These are phyloP conservation scores for Physcia stellaris DNA, from an alignment of 495 filamentous ascomycete species.

Conservation along the genomic window DNA sequence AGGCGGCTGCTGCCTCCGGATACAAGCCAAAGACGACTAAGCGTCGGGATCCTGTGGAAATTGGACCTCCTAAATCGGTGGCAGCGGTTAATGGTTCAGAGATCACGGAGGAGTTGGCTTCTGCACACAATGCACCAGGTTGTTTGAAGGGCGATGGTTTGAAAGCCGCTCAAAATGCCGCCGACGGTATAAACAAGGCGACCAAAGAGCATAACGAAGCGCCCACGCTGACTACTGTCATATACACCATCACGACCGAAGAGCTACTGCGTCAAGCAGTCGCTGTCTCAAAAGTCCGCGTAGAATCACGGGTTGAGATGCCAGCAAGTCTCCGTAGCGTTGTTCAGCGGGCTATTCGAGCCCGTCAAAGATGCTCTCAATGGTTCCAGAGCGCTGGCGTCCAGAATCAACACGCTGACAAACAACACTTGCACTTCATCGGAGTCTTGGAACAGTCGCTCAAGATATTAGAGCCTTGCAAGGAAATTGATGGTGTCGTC, in stretches of 20 bases:
- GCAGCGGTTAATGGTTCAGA: not conserved
- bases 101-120: not conserved
- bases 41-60: not conserved
- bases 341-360: conserved; percentile 7
- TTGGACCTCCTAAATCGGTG: not conserved
- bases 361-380: conserved; percentile 7
- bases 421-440: conserved; percentile 5
- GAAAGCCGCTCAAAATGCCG: not conserved
- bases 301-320: not conserved
- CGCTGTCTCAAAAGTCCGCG: conserved; percentile 1
- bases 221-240: not conserved
- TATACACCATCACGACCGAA: conserved; percentile 1
- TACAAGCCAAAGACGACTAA: conserved; percentile 3
- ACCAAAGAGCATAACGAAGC: not conserved
- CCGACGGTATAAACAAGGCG: not conserved
- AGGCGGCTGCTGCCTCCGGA: conserved; percentile 4
- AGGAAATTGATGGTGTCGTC: not conserved
- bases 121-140: not conserved
- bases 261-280: conserved; percentile 10
- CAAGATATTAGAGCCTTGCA: conserved; percentile 3
- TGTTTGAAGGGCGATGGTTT: not conserved
- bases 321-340: conserved; percentile 3
- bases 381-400: conserved; percentile 10
- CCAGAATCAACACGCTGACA: not conserved
- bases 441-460: conserved; percentile 3